Conservation (phyloP, 169 alveolate genomes). For the Plasmodium relictum region DNA sequence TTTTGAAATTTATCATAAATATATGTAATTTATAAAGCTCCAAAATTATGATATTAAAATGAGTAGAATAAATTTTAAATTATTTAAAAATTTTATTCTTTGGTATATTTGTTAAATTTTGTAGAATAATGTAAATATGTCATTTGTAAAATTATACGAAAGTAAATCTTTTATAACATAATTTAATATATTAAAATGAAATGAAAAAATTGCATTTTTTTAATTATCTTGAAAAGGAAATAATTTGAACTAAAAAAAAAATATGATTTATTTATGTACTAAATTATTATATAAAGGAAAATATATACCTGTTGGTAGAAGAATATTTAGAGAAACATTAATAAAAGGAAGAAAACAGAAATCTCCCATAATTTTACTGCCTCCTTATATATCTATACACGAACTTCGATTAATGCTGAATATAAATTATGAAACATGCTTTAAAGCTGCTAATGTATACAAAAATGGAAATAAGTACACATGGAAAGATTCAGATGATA, state of each 20-base stretch:
- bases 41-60: too few species aligned
- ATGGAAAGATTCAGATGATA: constrained; percentile 86
- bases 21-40: too few species aligned
- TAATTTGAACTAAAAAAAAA: constrained; percentile 10
- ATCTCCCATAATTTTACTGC: constrained; percentile 85
- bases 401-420: constrained; percentile 85
- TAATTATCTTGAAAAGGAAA: neutral
- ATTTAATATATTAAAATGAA: too few species aligned
- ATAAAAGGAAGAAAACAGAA: constrained; percentile 82
- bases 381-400: constrained; percentile 83
- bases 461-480: constrained; percentile 77
- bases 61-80: too few species aligned
- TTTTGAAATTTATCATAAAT: too few species aligned
- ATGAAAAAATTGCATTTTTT: too few species aligned
- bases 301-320: constrained; percentile 84
- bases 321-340: constrained; percentile 81
- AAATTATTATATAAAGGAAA: constrained; percentile 80
- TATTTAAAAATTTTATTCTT: too few species aligned
- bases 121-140: too few species aligned
- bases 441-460: constrained; percentile 81
- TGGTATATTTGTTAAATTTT: too few species aligned
- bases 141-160: too few species aligned
- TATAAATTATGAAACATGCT: constrained; percentile 80
- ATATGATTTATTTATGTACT: constrained; percentile 21
- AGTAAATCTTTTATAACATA: too few species aligned